Base-by-base conservation (phyloP, 2,329 filamentous ascomycete species). In the Neofusicoccum ribis region DNA sequence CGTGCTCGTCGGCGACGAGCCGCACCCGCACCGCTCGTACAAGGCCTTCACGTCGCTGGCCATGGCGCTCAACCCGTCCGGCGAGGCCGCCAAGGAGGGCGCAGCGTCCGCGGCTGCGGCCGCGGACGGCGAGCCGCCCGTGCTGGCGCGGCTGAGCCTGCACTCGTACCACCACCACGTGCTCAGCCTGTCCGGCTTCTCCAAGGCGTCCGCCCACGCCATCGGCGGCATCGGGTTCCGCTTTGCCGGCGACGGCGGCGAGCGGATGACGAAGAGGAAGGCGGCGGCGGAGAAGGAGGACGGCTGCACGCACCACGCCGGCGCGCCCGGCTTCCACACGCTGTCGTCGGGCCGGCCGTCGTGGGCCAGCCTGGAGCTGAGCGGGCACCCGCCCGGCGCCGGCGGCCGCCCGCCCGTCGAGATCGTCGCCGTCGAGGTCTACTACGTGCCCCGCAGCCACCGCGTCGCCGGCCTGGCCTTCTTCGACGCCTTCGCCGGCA, bases 21-120 rank as follows among this genome's bases (percentile, higher is more conserved):
- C 69, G 49, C 66, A 67, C n/a, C 52, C 63, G 5, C 65, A 73
- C 54, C 67, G 69, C 34, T 69, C 67, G 4, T 72, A 73, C 65
- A 68, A 69, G 62, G 67, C 71, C 27, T 73, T 74, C 66, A 70
- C 67, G 46, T 70, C 72, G 9, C 64, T 74, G 14, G 72, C 73
- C 36, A 64, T 72, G 36, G 73, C 67, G 11, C 11, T 27, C 34
- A 9, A 11, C 20, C 36, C 54, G 1, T 1, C 36, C 52, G 8
- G 9, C 31, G 23, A 34, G 23, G 23, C 23, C 27, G 27, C 27
- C 27, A 31, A 34, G n/a, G 17, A 11, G 4, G 4, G 31, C 20
- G 20, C 20, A 2, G 20, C 20, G 20, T 20, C 20, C 20, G 20
- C 27, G 20, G 2, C 5, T 17, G 5, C 9, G 3, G 36, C 7